Percentiles rank a stretch among this genome's conserved stretches.
Conservation (phyloP, 441 rosid species). For the Corymbia calophylla region DNA sequence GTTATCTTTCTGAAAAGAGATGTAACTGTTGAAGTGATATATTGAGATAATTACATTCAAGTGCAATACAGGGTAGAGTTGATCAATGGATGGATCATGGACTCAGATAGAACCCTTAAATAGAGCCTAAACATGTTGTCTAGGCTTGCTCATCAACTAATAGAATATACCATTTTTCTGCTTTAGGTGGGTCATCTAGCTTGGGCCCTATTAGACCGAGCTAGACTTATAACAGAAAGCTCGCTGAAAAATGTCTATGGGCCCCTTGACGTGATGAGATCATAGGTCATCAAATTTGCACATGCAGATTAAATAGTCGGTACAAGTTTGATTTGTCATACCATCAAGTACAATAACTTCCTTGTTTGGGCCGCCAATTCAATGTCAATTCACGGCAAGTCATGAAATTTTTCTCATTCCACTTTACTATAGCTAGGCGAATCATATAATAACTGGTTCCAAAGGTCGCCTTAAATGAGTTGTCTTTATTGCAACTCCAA, state of each 20-base stretch:
- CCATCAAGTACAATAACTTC: neutral
- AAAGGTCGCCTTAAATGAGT: neutral
- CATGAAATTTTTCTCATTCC: neutral
- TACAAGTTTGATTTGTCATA: neutral
- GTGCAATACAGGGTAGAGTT: neutral
- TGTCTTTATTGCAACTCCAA: neutral
- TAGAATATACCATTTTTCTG: neutral
- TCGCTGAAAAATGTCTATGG: neutral
- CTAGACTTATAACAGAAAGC: neutral
- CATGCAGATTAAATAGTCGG: rapidly evolving
- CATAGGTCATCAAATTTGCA: neutral
- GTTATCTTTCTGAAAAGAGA: neutral
- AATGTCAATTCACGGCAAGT: neutral
- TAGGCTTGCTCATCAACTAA: neutral
- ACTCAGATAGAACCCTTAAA: neutral
- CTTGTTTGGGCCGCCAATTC: neutral
- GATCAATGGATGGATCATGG: neutral
- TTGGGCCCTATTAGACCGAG: neutral
- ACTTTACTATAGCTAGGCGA: neutral
- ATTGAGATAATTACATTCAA: neutral
- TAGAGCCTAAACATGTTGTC: neutral
- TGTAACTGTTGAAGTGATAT: neutral
- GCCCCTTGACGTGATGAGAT: neutral
- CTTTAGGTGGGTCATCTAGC: neutral
- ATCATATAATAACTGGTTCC: neutral